Evolutionary conservation across 176 grass and related monocot species (phyloP), one percentile per base, ranked within the genome.

Genomic region (Eragrostis curvula): DNA sequence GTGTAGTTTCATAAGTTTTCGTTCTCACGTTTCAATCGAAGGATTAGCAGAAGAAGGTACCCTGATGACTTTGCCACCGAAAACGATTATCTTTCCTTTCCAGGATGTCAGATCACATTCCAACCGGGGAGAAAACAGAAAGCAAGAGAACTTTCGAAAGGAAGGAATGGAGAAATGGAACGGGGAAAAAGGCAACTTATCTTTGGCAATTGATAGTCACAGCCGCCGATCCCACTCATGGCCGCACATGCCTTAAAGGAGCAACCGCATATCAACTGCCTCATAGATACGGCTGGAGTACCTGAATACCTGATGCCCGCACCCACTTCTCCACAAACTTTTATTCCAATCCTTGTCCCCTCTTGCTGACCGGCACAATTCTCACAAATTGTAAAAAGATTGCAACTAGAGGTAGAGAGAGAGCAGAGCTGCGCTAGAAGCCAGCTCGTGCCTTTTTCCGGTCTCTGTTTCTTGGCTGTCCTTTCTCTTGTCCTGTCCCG

Each of bases 191-290:
- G 48, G 79, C 66, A 44, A 51, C 79, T 45, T 49, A 69, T 51
- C 28, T 69, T 81, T 62, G 43, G 78, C 36, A 8, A 8, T n/a
- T 77, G 86, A 71, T 88, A 88, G 80, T 70, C 67, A 66, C 80
- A 47, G 65, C 79, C 65, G 12, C 47, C 51, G 66, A 85, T 70
- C 72, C 23, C 79, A 70, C 55, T 25, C n/a, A 52, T 24, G 62
- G 29, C 27, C 8, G 41, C 67, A 46, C 20, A 71, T 9, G 21
- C 41, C 77, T 60, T 68, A 82, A 79, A 65, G 16, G 86, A 73
- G 74, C 74, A 39, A 42, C 68, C 5, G 21, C 85, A 17, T 28
- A 82, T 87, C 79, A 77, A 53, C 30, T 36, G 42, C 3, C 25
- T 2, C 21, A 46, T 70, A n/a, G n/a, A 57, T 74, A 74, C 70